phyloP scores from a whole-genome alignment of 2,329 filamentous ascomycete species.

The Epichloe brachyelytri region DNA sequence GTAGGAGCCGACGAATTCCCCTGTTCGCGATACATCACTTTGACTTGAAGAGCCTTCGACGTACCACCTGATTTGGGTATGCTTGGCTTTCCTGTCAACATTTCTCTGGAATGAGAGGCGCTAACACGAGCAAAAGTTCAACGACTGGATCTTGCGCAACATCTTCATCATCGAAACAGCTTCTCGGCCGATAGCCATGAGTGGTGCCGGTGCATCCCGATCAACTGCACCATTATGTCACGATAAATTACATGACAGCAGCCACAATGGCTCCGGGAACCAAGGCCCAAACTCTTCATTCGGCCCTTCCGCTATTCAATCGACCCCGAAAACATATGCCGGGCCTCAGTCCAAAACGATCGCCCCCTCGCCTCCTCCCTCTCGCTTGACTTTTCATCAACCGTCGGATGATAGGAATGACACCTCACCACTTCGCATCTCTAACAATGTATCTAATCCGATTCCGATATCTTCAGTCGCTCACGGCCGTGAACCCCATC shows the following conservation, averaged over 20 bases:
- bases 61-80: background rate
- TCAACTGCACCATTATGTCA: constrained; percentile 15
- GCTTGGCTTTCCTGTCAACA: background rate
- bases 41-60: background rate
- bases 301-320: constrained; percentile 5
- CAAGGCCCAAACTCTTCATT: constrained; percentile 5
- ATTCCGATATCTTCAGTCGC: constrained; percentile 7
- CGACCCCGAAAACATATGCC: constrained; percentile 10
- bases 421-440: constrained; percentile 23
- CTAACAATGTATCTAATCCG: constrained; percentile 21
- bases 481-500: constrained; percentile 21
- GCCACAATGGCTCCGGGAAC: constrained; percentile 2
- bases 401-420: constrained; percentile 3
- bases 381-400: constrained; percentile 8
- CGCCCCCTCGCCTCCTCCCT: constrained; percentile 22
- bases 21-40: background rate
- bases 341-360: constrained; percentile 17
- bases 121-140: background rate
- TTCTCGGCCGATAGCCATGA: constrained; percentile 16
- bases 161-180: background rate
- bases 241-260: constrained; percentile 7
- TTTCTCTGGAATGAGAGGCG: background rate
- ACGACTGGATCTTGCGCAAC: background rate
- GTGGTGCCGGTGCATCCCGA: constrained; percentile 15
- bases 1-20: background rate